Conservation (phyloP, 2,329 filamentous ascomycete species). For the Cordyceps cateniannulata region DNA sequence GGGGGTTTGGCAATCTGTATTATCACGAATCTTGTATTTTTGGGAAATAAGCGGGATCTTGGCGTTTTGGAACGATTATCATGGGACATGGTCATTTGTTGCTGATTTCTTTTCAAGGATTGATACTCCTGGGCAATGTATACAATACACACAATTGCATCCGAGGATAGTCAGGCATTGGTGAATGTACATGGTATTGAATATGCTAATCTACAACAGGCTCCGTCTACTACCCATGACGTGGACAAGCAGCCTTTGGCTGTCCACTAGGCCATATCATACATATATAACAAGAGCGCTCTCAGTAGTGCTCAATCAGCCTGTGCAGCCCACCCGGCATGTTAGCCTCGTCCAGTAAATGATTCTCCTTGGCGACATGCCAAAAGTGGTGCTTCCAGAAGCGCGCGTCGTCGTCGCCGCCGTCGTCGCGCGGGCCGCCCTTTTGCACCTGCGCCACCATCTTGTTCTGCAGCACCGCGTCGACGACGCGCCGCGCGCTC, state of each 20-base stretch:
- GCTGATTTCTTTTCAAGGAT: background rate
- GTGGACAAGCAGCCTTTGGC: background rate
- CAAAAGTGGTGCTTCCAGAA: conserved; percentile 46
- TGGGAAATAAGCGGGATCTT: background rate
- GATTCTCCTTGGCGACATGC: conserved; percentile 36
- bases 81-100: background rate
- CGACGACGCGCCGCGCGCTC: conserved; percentile 28
- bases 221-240: background rate
- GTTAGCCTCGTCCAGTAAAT: conserved; percentile 26
- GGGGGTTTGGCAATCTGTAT: background rate
- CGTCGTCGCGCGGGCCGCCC: conserved; percentile 10
- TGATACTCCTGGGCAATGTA: background rate
- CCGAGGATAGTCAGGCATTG: background rate
- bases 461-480: conserved; percentile 23
- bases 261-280: background rate
- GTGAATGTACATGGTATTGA: conserved; percentile 3
- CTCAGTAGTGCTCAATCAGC: conserved; percentile 7
- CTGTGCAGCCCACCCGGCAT: conserved; percentile 17
- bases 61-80: background rate
- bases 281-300: background rate
- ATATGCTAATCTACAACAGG: background rate
- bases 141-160: background rate
- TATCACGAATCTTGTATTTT: background rate
- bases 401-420: conserved; percentile 19
- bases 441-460: conserved; percentile 17